Evolutionary conservation across 305 asterid species (phyloP).

Genomic region (Ilex paraguariensis): DNA sequence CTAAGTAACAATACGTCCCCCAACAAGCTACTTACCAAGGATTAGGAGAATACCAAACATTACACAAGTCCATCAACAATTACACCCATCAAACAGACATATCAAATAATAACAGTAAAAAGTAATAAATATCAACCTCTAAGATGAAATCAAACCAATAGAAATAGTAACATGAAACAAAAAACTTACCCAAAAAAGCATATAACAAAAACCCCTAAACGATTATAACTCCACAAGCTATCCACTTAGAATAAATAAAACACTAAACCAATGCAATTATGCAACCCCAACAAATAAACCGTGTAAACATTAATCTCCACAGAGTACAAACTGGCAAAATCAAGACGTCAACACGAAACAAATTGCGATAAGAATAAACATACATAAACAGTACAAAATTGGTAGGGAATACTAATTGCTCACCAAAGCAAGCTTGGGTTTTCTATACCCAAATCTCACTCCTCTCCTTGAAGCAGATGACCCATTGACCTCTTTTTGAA

Average conservation of each 20-base stretch:
- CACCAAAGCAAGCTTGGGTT: constrained; percentile 93
- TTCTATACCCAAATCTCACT: constrained; percentile 64
- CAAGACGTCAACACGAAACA: constrained; percentile 10
- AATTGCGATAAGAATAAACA: neutral
- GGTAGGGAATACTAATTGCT: constrained; percentile 9
- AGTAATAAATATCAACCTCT: too few relatives aligned
- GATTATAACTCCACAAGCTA: too few relatives aligned
- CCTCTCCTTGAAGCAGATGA: constrained; percentile 39
- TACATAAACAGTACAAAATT: constrained; percentile 1
- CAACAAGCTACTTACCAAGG: constrained; percentile 7
- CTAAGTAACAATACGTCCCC: constrained; percentile 10
- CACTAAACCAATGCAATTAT: neutral
- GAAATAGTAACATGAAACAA: too few relatives aligned
- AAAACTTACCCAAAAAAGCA: too few relatives aligned
- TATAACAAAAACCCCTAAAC: too few relatives aligned
- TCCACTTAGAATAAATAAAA: neutral
- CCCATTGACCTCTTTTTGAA: constrained; percentile 47
- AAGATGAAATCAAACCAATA: too few relatives aligned
- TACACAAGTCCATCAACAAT: neutral
- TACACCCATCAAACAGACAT: too few relatives aligned
- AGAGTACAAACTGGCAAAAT: neutral
- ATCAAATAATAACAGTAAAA: too few relatives aligned
- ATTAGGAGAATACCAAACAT: neutral
- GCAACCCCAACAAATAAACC: neutral
- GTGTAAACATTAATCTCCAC: constrained; percentile 1